Evolutionary conservation across 495 filamentous ascomycete species (phyloP).

Genomic region (Lasiosphaeria miniovina): DNA sequence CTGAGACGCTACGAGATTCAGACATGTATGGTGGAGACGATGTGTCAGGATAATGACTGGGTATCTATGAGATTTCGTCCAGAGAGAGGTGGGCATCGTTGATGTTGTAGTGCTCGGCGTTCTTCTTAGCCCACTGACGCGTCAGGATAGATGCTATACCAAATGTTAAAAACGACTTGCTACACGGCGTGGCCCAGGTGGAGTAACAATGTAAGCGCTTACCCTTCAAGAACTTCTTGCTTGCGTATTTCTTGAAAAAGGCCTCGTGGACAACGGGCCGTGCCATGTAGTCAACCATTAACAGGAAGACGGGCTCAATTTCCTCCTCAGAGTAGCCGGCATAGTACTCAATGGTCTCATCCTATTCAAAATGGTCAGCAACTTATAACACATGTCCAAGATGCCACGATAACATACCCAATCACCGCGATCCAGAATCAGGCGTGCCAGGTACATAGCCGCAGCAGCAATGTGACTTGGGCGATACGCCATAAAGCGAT

Average conservation of each 20-base stretch:
- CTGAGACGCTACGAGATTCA: slow-evolving; percentile 23
- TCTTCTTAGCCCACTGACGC: slow-evolving; percentile 87
- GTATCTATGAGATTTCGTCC: slow-evolving; percentile 37
- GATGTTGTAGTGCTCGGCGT: slow-evolving; percentile 48
- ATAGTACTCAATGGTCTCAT: slow-evolving; percentile 86
- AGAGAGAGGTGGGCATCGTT: slow-evolving; percentile 37
- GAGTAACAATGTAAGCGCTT: slow-evolving; percentile 23
- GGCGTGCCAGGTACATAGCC: slow-evolving; percentile 89
- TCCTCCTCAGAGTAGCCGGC: slow-evolving; percentile 90
- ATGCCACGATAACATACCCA: slow-evolving; percentile 64
- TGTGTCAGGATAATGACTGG: slow-evolving; percentile 4
- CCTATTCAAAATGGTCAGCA: slow-evolving; percentile 45
- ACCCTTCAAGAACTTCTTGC: slow-evolving; percentile 98
- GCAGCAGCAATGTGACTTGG: slow-evolving; percentile 89
- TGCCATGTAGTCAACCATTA: slow-evolving; percentile 94
- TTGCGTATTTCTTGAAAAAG: slow-evolving; percentile 99
- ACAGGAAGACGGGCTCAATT: slow-evolving; percentile 83
- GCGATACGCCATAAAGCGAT: slow-evolving; percentile 81
- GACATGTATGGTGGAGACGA: slow-evolving; percentile 2
- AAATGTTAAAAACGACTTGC: slow-evolving; percentile 25
- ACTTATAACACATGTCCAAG: neutral
- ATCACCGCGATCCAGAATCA: slow-evolving; percentile 81
- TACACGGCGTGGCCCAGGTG: slow-evolving; percentile 7
- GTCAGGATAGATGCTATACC: slow-evolving; percentile 80
- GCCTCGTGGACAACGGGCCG: slow-evolving; percentile 88